Evolutionary conservation across 2,329 filamentous ascomycete species (phyloP), one percentile per base, ranked within the genome.

Genomic region (Phaeophleospora eucalypticola): DNA sequence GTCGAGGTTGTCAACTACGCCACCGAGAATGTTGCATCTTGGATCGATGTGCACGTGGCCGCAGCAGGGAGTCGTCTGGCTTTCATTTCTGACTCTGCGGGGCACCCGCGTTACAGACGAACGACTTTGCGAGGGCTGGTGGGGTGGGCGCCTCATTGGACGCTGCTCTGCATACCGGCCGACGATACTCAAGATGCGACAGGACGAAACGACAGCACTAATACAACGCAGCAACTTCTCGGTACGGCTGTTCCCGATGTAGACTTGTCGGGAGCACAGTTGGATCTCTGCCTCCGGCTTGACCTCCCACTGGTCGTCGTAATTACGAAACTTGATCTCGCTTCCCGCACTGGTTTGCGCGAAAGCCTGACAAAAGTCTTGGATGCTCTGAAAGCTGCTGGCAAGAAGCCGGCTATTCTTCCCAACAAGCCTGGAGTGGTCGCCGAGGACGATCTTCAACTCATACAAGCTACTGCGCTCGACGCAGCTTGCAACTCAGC

Each of bases 71-170:
- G 84, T 2, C 83, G 90, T 16, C 70, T 98, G 3, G 88, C 93
- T 4, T 90, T 96, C 57, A 74, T 97, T 4, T 88, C 89, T 0
- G 93, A 98, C 67, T 94, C 91, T 37, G 91, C 91, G 14, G 93
- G 93, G 0, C 87, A 95, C 54, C 85, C 90, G 32, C 82, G 89
- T 36, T 98, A 93, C 67, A 81, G 89, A 39, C 83, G 93, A 46
- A 97, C 91, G 4, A 91, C 89, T 2, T 75, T 97, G 43, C 81
- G 91, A 49, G 89, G 90, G 0, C 74, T 98, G n/a, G 79, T 98
- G 53, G 93, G 90, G 37, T 97, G 93, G 90, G 87, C 87, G 32
- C 93, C 93, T 7, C 89, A 97, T 64, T 98, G 93, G 84, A 89
- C 87, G 1, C 68, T 95, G 17, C 76, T 97, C 2, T 96, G 94